Conservation (phyloP, 495 filamentous ascomycete genomes). For the Zalerion maritima region DNA sequence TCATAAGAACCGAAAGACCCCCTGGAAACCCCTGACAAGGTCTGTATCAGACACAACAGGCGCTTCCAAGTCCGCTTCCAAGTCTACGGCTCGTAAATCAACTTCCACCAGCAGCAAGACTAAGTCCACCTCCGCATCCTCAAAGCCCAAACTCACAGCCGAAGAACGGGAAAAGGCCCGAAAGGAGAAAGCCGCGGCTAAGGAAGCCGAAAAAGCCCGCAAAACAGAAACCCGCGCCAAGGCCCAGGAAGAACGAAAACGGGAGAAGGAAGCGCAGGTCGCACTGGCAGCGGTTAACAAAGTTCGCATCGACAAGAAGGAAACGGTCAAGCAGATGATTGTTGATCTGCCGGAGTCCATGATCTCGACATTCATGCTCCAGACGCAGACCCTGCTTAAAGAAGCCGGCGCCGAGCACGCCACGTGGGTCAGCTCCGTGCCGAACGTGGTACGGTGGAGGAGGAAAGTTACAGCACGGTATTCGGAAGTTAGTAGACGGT, state of each 20-base stretch:
- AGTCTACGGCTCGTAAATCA: conserved; percentile 2
- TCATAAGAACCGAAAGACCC: not conserved
- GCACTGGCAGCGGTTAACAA: conserved; percentile 66
- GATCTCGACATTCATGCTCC: conserved; percentile 36
- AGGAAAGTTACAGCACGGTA: conserved; percentile 50
- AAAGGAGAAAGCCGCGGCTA: conserved; percentile 20
- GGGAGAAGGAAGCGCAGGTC: conserved; percentile 49
- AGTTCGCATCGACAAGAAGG: conserved; percentile 59
- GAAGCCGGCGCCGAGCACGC: conserved; percentile 24
- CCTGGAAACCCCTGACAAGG: not conserved
- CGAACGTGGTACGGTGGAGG: conserved; percentile 58
- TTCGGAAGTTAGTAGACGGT: conserved; percentile 45
- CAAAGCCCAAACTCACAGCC: conserved; percentile 5
- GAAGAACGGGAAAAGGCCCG: conserved; percentile 21
- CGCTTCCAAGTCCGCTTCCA: conserved; percentile 7
- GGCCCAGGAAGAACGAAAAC: conserved; percentile 43
- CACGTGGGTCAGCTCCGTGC: conserved; percentile 31
- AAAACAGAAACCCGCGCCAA: conserved; percentile 35
- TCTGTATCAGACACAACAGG: conserved; percentile 1
- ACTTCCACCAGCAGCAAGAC: not conserved
- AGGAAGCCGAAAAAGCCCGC: conserved; percentile 42
- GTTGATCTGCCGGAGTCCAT: conserved; percentile 52
- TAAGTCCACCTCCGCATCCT: not conserved
- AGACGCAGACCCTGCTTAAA: conserved; percentile 40
- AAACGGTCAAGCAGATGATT: conserved; percentile 71